Evolutionary conservation across 164 flowering plant species (phyloP).

Genomic region (Magnolia officinalis): DNA sequence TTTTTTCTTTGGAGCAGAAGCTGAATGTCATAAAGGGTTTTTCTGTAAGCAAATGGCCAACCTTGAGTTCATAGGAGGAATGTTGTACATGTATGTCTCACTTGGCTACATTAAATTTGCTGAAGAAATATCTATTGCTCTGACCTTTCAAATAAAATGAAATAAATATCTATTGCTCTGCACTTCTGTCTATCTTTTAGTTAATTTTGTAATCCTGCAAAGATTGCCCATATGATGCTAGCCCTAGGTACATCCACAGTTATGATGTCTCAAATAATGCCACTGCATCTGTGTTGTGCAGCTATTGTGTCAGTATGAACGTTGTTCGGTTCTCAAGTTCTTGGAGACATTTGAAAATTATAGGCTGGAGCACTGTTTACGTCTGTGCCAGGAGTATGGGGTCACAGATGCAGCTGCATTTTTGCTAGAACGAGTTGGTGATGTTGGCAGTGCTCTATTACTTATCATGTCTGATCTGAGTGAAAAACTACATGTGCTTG

Average conservation of each 20-base stretch:
- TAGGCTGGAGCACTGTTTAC: slow-evolving; percentile 85
- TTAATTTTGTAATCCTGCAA: too few relatives aligned
- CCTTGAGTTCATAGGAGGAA: too few relatives aligned
- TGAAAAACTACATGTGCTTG: slow-evolving; percentile 61
- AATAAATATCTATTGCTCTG: too few relatives aligned
- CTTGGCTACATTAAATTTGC: too few relatives aligned
- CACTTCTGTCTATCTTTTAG: too few relatives aligned
- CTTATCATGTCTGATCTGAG: slow-evolving; percentile 66
- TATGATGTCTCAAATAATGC: not conserved
- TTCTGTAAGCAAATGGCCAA: too few relatives aligned
- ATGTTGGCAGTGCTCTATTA: slow-evolving; percentile 85
- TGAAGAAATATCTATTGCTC: too few relatives aligned
- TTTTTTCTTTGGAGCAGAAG: too few relatives aligned
- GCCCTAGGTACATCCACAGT: not conserved
- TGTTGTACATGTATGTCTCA: too few relatives aligned
- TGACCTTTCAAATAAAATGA: too few relatives aligned
- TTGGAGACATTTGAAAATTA: slow-evolving; percentile 91
- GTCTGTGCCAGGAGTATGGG: slow-evolving; percentile 81
- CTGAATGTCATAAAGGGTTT: too few relatives aligned
- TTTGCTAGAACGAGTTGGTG: slow-evolving; percentile 92
- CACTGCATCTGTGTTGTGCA: slow-evolving; percentile 37
- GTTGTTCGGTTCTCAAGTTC: slow-evolving; percentile 76
- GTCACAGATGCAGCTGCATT: slow-evolving; percentile 90
- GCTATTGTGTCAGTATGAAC: slow-evolving; percentile 86
- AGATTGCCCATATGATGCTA: too few relatives aligned